A percentile compares a stretch with the other conserved stretches of the same genome.
These are phyloP conservation scores for Curvularia spicifera DNA, from an alignment of 2,329 filamentous ascomycete genomes.

Conservation along the genomic window DNA sequence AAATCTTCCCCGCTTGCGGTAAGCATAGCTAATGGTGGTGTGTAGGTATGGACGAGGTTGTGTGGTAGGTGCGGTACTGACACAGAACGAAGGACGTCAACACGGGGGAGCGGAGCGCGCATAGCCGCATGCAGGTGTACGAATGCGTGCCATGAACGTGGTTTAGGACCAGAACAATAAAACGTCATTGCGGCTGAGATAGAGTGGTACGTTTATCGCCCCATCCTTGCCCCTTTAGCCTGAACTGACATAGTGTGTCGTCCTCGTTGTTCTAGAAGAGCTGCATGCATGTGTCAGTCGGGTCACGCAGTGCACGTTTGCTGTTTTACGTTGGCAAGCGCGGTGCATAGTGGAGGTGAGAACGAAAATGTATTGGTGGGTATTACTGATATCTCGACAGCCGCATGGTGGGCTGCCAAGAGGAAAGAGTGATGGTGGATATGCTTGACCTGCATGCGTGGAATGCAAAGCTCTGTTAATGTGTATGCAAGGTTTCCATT, in stretches of 20 bases:
- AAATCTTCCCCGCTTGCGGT: neutral
- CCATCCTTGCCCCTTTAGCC: neutral
- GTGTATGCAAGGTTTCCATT: neutral
- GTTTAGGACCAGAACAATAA: neutral
- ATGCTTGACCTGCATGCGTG: neutral
- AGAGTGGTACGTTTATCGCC: neutral
- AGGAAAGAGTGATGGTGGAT: neutral
- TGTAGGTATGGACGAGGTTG: neutral
- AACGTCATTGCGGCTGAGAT: neutral
- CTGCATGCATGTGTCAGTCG: neutral
- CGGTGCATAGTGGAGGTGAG: neutral
- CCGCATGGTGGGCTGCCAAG: neutral
- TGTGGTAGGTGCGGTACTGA: neutral
- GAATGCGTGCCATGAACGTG: neutral
- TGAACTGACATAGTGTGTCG: neutral
- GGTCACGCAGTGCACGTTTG: neutral
- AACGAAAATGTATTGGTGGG: neutral
- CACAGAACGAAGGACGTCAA: neutral
- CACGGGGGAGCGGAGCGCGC: slow-evolving; percentile 6
- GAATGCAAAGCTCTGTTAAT: neutral
- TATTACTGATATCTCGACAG: neutral
- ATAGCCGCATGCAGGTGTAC: neutral
- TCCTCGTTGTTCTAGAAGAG: neutral
- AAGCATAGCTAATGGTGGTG: neutral
- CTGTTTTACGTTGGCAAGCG: neutral